Evolutionary conservation across 306 rosid genomes (phyloP).

Genomic region (Glycyrrhiza uralensis): DNA sequence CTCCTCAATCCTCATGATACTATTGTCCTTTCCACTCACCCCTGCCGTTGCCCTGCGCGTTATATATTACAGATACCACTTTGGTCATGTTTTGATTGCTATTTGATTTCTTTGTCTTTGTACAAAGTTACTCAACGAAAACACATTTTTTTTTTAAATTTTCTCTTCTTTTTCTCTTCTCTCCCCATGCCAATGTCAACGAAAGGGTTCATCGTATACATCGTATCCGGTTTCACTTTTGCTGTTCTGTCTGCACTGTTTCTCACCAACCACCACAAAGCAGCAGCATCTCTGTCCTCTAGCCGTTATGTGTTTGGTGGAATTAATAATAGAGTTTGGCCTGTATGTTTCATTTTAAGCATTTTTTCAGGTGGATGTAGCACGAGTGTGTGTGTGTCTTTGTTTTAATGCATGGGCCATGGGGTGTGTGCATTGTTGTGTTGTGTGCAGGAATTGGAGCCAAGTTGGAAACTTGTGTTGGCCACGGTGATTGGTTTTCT

Average conservation of each 20-base stretch:
- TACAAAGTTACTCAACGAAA: too few species aligned
- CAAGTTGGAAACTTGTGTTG: constrained; percentile 62
- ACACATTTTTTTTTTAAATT: too few species aligned
- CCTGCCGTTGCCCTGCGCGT: too few species aligned
- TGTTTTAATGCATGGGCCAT: not conserved
- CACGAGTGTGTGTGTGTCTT: not conserved
- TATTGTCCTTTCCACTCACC: too few species aligned
- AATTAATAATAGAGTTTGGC: constrained; percentile 60
- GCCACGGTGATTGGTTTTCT: constrained; percentile 80
- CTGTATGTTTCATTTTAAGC: too few species aligned
- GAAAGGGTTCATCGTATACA: constrained; percentile 46
- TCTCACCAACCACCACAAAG: constrained; percentile 21
- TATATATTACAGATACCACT: too few species aligned
- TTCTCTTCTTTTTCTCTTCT: too few species aligned
- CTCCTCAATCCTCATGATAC: too few species aligned
- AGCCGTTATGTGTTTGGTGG: constrained; percentile 13
- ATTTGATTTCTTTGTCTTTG: too few species aligned
- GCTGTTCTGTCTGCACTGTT: constrained; percentile 50
- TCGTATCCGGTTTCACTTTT: constrained; percentile 54
- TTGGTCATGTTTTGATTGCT: too few species aligned
- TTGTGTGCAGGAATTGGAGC: constrained; percentile 56
- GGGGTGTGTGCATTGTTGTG: too few species aligned
- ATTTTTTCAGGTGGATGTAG: not conserved
- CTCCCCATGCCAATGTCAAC: constrained; percentile 50
- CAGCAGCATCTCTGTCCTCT: not conserved